Evolutionary conservation across 805 yeast genomes (phyloP).

Genomic region (Wickerhamiella brachini): DNA sequence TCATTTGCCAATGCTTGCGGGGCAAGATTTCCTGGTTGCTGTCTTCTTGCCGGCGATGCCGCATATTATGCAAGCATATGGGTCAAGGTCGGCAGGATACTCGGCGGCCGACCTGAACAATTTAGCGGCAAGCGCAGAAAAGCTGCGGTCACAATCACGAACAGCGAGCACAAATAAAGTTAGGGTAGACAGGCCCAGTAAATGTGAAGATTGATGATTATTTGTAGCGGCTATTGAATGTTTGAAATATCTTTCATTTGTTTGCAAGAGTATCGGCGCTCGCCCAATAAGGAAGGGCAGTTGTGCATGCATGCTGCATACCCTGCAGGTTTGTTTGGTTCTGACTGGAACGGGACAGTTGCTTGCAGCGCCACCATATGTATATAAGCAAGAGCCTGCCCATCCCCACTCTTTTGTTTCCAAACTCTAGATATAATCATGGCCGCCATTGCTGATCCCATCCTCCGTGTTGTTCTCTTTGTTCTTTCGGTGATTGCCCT

Average conservation of each 20-base stretch:
- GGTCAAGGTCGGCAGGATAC: neutral
- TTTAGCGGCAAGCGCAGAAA: neutral
- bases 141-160: neutral
- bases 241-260: neutral
- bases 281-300: conserved; percentile 1
- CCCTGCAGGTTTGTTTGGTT: conserved; percentile 7
- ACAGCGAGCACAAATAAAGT: neutral
- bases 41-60: neutral
- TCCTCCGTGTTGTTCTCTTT: conserved; percentile 63
- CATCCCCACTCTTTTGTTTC: neutral
- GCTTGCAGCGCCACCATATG: conserved; percentile 2
- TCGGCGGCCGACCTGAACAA: neutral
- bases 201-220: neutral
- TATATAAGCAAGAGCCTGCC: conserved; percentile 2
- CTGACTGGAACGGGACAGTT: conserved; percentile 1
- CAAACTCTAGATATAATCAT: conserved; percentile 11
- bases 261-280: neutral
- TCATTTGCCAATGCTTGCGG: neutral
- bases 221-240: neutral
- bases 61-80: neutral
- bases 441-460: conserved; percentile 62
- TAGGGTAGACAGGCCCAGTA: too few species aligned
- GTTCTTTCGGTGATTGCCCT: conserved; percentile 62
- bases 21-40: neutral
- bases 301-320: conserved; percentile 2